Conservation (phyloP, 1,139 yeast genomes). For the Diutina pseudorugosa region DNA sequence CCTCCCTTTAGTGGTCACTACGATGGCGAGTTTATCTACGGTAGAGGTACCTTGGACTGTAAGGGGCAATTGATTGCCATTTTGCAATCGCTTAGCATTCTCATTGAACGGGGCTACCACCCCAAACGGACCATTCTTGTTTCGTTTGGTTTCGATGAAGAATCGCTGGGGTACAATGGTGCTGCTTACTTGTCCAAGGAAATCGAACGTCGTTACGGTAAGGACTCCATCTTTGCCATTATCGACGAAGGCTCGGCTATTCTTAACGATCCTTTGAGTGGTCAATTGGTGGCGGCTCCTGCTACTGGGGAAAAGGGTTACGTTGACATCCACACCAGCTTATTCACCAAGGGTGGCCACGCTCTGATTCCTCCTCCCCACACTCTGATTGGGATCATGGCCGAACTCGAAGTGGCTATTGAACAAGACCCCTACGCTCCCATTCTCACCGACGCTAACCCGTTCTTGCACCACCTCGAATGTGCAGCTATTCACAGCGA, state of each 20-base stretch:
- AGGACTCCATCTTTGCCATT: constrained; percentile 8
- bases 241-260: constrained; percentile 7
- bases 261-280: neutral
- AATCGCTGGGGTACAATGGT: constrained; percentile 8
- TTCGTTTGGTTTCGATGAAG: constrained; percentile 10
- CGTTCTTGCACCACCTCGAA: constrained; percentile 4
- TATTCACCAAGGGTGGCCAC: constrained; percentile 5
- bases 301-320: constrained; percentile 10
- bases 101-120: constrained; percentile 6
- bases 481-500: constrained; percentile 4
- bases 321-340: constrained; percentile 7
- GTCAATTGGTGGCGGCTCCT: constrained; percentile 7
- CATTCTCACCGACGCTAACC: constrained; percentile 4
- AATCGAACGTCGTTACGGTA: constrained; percentile 7
- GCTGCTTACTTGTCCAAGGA: constrained; percentile 6
- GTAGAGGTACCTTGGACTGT: constrained; percentile 10
- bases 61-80: constrained; percentile 9
- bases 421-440: constrained; percentile 5
- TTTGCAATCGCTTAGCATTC: constrained; percentile 8
- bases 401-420: constrained; percentile 5
- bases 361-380: constrained; percentile 6
- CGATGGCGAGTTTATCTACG: constrained; percentile 9
- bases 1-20: constrained; percentile 4
- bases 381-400: constrained; percentile 5
- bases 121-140: constrained; percentile 8